Evolutionary conservation across 306 rosid genomes (phyloP), one percentile per base, ranked within the genome.

Genomic region (Cucurbita argyrosperma): DNA sequence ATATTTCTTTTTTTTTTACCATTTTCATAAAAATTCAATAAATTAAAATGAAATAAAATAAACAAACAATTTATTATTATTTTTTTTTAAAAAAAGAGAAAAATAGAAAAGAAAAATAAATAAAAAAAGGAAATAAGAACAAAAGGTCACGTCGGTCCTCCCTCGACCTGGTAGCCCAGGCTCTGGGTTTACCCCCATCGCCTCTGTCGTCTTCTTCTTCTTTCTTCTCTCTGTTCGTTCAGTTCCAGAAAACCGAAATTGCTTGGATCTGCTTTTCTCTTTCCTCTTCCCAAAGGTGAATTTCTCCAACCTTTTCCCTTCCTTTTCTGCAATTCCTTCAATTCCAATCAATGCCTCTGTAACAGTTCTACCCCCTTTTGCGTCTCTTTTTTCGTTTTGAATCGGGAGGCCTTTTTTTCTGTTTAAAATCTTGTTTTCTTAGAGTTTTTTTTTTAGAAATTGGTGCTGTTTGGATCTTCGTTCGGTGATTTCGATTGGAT

Each of bases 161-260:
- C 14, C 45, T 69, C 74, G 43, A 49, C 57, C 74, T 69, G 58
- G 58, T 26, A 69, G 74, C 58, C 74, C 74, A 47, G n/a, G 26
- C 14, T 43, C 7, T 69, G 74, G 74, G 74, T 69, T 69, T 69
- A 69, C 49, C 74, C 74, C 74, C 74, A 69, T 69, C 74, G 56
- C 11, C 21, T 67, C 51, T 67, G 55, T 68, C 73, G 13, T 49
- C 56, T 23, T 49, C 54, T 26, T 46, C 55, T 66, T 64, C 71
- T 42, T 18, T 23, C 38, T 19, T 21, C 18, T 42, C 53, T 65
- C 30, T 35, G 59, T 35, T 51, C 35, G 15, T 30, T 53, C 74
- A 70, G 47, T 70, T 53, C 47, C 10, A 70, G 74, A 70, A 8
- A 15, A 39, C 1, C 23, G 13, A 39, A 70, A 35, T 70, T 70